These are phyloP conservation scores for Phialophora verrucosa DNA, from an alignment of 2,329 filamentous ascomycete genomes.

Conservation along the genomic window DNA sequence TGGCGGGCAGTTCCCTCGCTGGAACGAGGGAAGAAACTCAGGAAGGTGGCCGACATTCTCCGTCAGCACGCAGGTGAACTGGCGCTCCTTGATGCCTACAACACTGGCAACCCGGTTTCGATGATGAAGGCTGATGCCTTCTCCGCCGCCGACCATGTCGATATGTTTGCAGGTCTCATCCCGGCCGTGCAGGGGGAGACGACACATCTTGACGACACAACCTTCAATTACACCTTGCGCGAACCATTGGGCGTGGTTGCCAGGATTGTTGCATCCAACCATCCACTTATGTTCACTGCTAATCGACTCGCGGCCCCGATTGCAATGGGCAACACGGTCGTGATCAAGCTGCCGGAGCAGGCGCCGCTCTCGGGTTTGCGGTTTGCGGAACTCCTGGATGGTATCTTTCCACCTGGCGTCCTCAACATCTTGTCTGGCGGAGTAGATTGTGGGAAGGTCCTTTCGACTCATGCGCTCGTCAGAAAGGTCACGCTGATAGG, in stretches of 20 bases:
- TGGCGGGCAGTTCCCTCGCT: conserved; percentile 41
- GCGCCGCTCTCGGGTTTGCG: conserved; percentile 63
- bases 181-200: conserved; percentile 41
- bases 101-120: conserved; percentile 43
- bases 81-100: conserved; percentile 42
- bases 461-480: conserved; percentile 49
- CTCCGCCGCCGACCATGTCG: conserved; percentile 34
- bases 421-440: conserved; percentile 46
- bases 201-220: conserved; percentile 44
- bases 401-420: conserved; percentile 49
- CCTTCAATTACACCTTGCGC: conserved; percentile 76
- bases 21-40: conserved; percentile 39
- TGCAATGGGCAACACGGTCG: conserved; percentile 62
- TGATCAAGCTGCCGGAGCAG: conserved; percentile 67
- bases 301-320: conserved; percentile 77
- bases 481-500: conserved; percentile 51
- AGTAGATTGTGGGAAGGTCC: conserved; percentile 39
- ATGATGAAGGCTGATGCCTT: conserved; percentile 40
- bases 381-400: conserved; percentile 43
- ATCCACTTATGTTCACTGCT: conserved; percentile 76
- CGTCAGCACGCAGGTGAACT: conserved; percentile 40
- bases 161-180: conserved; percentile 41
- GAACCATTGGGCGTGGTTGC: conserved; percentile 79
- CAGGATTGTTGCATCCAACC: conserved; percentile 84
- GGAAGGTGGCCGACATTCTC: conserved; percentile 41